A percentile compares a stretch with the other conserved stretches of the same genome.
These are phyloP conservation scores for Cicer cuneatum DNA, from an alignment of 306 rosid genomes.

Conservation along the genomic window DNA sequence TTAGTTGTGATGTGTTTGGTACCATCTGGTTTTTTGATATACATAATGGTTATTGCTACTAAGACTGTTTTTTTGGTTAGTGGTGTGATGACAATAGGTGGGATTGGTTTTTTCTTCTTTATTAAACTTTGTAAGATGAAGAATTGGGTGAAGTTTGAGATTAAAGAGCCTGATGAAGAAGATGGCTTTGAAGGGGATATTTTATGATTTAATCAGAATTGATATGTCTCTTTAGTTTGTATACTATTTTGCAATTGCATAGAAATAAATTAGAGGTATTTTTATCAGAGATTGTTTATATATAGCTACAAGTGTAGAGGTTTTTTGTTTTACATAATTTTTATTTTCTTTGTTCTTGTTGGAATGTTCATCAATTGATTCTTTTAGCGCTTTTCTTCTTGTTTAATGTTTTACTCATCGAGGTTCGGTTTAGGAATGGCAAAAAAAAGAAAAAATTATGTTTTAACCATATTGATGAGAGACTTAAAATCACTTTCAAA, in stretches of 20 bases:
- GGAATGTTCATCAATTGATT: not conserved
- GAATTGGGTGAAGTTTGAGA: conserved; percentile 38
- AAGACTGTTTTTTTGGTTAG: conserved; percentile 54
- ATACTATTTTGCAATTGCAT: not conserved
- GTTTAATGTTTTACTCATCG: not conserved
- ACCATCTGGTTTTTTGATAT: conserved; percentile 59
- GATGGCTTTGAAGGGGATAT: not conserved
- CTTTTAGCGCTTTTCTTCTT: not conserved
- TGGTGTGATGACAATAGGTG: conserved; percentile 54
- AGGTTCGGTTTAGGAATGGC: not conserved
- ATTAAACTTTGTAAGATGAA: conserved; percentile 47
- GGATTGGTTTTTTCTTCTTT: conserved; percentile 52
- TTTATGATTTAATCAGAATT: not conserved
- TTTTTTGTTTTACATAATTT: not conserved
- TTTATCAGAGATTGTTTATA: not conserved
- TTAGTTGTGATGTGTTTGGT: conserved; percentile 56
- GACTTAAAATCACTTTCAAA: too few species aligned
- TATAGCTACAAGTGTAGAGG: not conserved
- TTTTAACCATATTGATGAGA: too few species aligned
- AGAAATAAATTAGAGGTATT: not conserved
- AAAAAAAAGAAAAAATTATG: too few species aligned
- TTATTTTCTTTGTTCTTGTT: not conserved
- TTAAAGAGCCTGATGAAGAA: not conserved
- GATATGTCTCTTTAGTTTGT: not conserved
- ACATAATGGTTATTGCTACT: conserved; percentile 56